phyloP scores from a whole-genome alignment of 2,329 filamentous ascomycete species.

The Penicillium digitatum region DNA sequence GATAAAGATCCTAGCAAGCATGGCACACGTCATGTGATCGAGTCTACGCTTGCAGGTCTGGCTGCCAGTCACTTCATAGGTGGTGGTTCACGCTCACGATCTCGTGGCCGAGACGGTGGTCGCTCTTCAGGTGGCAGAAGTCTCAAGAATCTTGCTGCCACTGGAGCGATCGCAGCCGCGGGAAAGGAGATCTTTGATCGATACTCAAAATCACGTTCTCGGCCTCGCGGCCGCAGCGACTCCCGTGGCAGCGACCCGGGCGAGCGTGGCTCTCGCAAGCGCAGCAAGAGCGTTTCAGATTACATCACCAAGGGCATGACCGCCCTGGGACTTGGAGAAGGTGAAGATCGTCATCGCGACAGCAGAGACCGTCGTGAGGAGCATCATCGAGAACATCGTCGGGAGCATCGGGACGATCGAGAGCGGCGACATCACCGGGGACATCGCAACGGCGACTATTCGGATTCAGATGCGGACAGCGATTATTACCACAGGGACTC shows the following conservation, averaged over 20 bases:
- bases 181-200: conserved; percentile 47
- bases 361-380: conserved; percentile 7
- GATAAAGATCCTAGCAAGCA: conserved; percentile 67
- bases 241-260: conserved; percentile 48
- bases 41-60: conserved; percentile 84
- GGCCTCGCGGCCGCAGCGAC: conserved; percentile 35
- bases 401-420: conserved; percentile 21
- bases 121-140: conserved; percentile 45
- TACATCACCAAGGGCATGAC: conserved; percentile 45
- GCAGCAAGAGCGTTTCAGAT: conserved; percentile 47
- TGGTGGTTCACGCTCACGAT: conserved; percentile 66
- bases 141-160: conserved; percentile 42
- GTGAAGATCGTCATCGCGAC: conserved; percentile 22
- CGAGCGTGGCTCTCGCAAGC: conserved; percentile 42
- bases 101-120: conserved; percentile 58
- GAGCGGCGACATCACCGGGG: conserved; percentile 27
- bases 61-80: conserved; percentile 82
- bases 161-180: conserved; percentile 45
- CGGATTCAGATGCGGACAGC: conserved; percentile 41
- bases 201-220: conserved; percentile 38
- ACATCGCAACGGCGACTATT: conserved; percentile 30
- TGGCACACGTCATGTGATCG: conserved; percentile 73
- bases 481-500: conserved; percentile 32
- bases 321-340: conserved; percentile 43
- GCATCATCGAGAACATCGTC: conserved; percentile 7